Percentiles rank a stretch among this genome's conserved stretches.
Evolutionary conservation across 108 stramenopile genomes (phyloP).

Genomic region (Pseudonitzschia pungens): DNA sequence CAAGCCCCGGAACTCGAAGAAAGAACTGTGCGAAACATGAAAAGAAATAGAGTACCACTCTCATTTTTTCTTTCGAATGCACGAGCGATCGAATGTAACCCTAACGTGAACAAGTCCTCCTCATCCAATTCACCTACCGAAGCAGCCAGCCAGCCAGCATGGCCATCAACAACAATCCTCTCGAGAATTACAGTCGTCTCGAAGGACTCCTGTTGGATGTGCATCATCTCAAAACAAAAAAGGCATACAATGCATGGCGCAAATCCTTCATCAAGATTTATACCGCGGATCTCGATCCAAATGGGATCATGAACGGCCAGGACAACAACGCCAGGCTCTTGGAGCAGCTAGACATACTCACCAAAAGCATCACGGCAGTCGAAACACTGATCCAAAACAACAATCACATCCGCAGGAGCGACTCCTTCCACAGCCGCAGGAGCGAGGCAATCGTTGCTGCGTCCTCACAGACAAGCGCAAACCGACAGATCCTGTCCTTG

Average conservation of each 20-base stretch:
- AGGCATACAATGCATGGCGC: constrained; percentile 21
- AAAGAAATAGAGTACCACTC: too few relatives aligned
- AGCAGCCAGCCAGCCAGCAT: neutral
- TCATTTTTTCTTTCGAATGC: too few relatives aligned
- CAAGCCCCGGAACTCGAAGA: too few relatives aligned
- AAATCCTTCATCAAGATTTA: constrained; percentile 24
- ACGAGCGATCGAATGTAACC: too few relatives aligned
- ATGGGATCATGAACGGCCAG: constrained; percentile 24
- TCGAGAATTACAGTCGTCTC: constrained; percentile 17
- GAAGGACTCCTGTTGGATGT: constrained; percentile 16
- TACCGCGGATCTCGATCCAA: constrained; percentile 23
- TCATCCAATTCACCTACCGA: too few relatives aligned
- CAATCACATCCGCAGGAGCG: neutral
- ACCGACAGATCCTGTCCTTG: neutral
- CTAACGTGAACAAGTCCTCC: too few relatives aligned
- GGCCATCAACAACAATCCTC: constrained; percentile 25
- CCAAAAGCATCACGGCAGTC: constrained; percentile 6
- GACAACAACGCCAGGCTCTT: constrained; percentile 18
- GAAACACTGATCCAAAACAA: neutral
- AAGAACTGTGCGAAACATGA: too few relatives aligned
- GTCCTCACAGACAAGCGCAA: too few relatives aligned
- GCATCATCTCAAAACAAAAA: constrained; percentile 5
- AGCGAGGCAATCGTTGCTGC: too few relatives aligned
- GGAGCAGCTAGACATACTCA: constrained; percentile 15
- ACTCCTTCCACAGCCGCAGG: too few relatives aligned